Percentiles rank a stretch among this genome's conserved stretches.
phyloP scores from a whole-genome alignment of 768 basidiomycete species.

The Lactarius tabidus region DNA sequence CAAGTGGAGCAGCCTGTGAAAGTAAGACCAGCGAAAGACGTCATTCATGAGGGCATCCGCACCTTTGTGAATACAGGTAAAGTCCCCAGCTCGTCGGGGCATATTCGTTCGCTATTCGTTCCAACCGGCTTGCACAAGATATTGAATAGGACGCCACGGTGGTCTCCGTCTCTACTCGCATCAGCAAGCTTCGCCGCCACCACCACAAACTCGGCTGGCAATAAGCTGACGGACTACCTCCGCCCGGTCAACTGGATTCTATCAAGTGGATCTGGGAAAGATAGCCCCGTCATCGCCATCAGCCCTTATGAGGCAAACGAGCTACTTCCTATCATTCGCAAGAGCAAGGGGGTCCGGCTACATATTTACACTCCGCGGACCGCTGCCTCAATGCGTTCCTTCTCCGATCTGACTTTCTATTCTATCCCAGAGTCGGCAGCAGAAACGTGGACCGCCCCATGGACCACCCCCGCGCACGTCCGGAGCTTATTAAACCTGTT shows the following conservation, averaged over 20 bases:
- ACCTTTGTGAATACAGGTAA: slow-evolving; percentile 12
- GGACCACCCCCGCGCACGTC: not conserved
- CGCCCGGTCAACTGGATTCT: slow-evolving; percentile 20
- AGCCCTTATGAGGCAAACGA: slow-evolving; percentile 18
- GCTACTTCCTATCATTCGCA: slow-evolving; percentile 19
- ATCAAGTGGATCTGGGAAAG: slow-evolving; percentile 14
- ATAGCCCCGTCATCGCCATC: slow-evolving; percentile 4
- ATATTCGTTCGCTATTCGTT: not conserved
- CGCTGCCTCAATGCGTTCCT: slow-evolving; percentile 9
- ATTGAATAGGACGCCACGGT: not conserved
- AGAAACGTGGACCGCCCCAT: no score
- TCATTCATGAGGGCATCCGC: slow-evolving; percentile 3
- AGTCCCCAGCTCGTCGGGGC: not conserved
- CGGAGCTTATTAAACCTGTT: not conserved
- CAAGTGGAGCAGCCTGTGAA: slow-evolving; percentile 12
- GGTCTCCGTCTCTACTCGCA: slow-evolving; percentile 15
- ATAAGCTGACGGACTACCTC: slow-evolving; percentile 10
- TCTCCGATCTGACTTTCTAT: slow-evolving; percentile 13
- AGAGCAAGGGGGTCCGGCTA: slow-evolving; percentile 12
- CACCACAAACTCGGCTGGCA: not conserved
- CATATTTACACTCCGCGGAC: slow-evolving; percentile 16
- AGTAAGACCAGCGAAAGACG: not conserved
- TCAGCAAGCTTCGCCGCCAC: slow-evolving; percentile 14
- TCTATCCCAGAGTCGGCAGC: not conserved
- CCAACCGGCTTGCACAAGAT: not conserved